phyloP scores from a whole-genome alignment of 202 grass and related monocot genomes.

The Digitaria exilis region DNA sequence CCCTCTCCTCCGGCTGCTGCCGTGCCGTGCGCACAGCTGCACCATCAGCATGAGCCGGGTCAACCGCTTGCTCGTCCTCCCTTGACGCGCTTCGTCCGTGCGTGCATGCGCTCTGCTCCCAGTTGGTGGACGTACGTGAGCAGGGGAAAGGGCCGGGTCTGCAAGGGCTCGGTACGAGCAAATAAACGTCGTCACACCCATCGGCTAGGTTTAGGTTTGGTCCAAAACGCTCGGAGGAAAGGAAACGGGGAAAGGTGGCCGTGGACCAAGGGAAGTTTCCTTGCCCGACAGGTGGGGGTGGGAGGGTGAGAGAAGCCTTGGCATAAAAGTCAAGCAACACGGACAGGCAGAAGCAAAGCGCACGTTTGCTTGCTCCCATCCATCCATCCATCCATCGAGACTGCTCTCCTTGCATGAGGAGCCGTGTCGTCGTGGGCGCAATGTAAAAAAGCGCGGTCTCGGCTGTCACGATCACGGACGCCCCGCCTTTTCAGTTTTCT shows the following conservation, averaged over 20 bases:
- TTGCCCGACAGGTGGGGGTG: neutral
- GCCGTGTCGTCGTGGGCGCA: neutral
- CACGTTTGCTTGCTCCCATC: slow-evolving; percentile 5
- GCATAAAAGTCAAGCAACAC: slow-evolving; percentile 41
- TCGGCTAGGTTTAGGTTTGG: neutral
- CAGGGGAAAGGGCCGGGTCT: neutral
- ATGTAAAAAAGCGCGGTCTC: neutral
- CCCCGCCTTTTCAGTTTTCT: neutral
- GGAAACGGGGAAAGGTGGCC: neutral
- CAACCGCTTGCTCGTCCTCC: no score
- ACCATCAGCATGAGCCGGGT: neutral
- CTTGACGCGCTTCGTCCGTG: no score
- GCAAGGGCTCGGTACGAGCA: neutral
- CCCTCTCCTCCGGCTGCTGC: neutral
- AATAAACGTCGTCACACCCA: no score
- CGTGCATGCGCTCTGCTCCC: no score
- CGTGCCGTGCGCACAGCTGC: neutral
- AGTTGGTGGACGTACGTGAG: slow-evolving; percentile 9
- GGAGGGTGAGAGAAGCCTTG: neutral
- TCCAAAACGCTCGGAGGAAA: neutral
- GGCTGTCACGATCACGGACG: neutral
- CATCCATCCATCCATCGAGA: no score
- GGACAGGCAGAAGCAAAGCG: neutral
- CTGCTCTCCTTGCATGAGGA: no score
- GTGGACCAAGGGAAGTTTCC: neutral